Percentiles rank a stretch among this genome's conserved stretches.
Evolutionary conservation across 129 eudicot species (phyloP).

Genomic region (Flaveria trinervia): DNA sequence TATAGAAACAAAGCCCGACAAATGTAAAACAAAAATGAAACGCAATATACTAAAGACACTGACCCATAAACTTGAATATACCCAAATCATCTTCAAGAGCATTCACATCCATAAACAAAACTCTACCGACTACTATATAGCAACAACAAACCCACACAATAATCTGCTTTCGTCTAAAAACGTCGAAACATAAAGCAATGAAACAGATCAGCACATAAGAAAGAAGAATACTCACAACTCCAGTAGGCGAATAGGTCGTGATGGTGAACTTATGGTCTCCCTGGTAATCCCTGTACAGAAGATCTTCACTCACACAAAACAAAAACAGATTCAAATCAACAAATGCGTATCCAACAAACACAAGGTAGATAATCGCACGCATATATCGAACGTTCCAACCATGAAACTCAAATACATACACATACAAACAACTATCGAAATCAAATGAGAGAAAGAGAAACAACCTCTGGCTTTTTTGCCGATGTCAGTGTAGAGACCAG

Average conservation of each 20-base stretch:
- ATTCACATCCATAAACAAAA: neutral
- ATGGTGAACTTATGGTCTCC: constrained; percentile 86
- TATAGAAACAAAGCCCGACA: neutral
- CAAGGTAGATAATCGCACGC: neutral
- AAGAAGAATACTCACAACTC: constrained; percentile 66
- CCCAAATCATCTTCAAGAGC: neutral
- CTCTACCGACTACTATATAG: neutral
- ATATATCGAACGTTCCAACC: neutral
- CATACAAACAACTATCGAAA: neutral
- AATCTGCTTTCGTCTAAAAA: neutral
- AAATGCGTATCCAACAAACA: constrained; percentile 15
- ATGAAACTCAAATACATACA: neutral
- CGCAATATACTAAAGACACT: neutral
- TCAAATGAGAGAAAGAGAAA: neutral
- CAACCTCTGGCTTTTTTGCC: constrained; percentile 85
- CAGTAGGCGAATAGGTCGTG: constrained; percentile 89
- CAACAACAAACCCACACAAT: neutral
- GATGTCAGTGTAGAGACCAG: constrained; percentile 85
- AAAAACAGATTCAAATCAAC: constrained; percentile 12
- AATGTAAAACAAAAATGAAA: neutral
- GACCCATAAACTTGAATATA: neutral
- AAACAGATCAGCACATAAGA: constrained; percentile 30
- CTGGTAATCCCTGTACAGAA: constrained; percentile 80
- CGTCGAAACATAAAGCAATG: neutral
- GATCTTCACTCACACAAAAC: constrained; percentile 53